A percentile compares a stretch with the other conserved stretches of the same genome.
These are phyloP conservation scores for Hypsizygus marmoreus DNA, from an alignment of 768 basidiomycete species.

Conservation along the genomic window DNA sequence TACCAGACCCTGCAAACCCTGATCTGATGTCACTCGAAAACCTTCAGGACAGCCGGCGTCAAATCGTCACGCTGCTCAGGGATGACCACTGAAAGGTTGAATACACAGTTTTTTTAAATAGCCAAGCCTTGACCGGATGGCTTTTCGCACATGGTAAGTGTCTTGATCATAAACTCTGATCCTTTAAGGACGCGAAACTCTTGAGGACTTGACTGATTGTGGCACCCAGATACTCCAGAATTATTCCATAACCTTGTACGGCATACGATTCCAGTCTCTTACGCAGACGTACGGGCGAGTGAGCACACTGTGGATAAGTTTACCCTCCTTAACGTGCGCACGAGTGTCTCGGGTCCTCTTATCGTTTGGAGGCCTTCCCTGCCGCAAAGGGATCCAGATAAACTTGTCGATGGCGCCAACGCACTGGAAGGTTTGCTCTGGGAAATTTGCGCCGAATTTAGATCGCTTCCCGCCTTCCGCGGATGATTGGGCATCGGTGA, in stretches of 20 bases:
- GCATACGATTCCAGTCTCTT: background rate
- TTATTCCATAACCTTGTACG: constrained; percentile 7
- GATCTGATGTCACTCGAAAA: constrained; percentile 14
- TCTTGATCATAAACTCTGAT: constrained; percentile 32
- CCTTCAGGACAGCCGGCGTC: constrained; percentile 12
- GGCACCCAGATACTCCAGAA: constrained; percentile 31
- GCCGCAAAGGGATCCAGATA: constrained; percentile 28
- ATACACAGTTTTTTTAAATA: constrained; percentile 22
- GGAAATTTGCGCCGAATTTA: constrained; percentile 38
- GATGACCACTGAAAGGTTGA: constrained; percentile 22
- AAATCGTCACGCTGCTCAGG: constrained; percentile 36
- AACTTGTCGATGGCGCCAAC: constrained; percentile 36
- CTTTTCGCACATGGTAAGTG: constrained; percentile 8
- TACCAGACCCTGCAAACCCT: constrained; percentile 1
- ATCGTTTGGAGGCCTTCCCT: constrained; percentile 1
- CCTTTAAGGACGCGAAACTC: constrained; percentile 14
- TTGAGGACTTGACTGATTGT: constrained; percentile 35
- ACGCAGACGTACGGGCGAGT: background rate
- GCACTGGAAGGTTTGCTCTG: constrained; percentile 42
- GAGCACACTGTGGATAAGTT: background rate
- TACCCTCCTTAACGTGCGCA: background rate
- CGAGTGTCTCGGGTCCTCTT: background rate
- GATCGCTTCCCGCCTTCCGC: constrained; percentile 45
- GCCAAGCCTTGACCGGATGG: constrained; percentile 24
- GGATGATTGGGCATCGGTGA: constrained; percentile 45